These are phyloP conservation scores for Peronosclerospora sorghi DNA, from an alignment of 352 stramenopile species.

Conservation along the genomic window DNA sequence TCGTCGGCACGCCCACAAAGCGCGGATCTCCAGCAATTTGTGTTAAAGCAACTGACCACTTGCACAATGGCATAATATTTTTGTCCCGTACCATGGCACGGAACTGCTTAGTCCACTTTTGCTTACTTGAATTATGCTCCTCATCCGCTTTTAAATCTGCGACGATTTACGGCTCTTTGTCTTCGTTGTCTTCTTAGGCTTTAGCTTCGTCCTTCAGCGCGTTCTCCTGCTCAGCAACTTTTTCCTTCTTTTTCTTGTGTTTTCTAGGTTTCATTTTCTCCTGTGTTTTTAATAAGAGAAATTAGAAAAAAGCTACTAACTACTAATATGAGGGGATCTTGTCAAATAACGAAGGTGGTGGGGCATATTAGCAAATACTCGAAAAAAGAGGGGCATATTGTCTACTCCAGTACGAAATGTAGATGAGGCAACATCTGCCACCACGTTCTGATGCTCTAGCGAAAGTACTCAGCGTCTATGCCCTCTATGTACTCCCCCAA, in stretches of 20 bases:
- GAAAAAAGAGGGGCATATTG: too few relatives aligned
- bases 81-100: slow-evolving; percentile 67
- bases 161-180: slow-evolving; percentile 16
- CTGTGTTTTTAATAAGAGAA: too few relatives aligned
- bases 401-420: too few relatives aligned
- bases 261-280: slow-evolving; percentile 19
- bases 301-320: too few relatives aligned
- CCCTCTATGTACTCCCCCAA: too few relatives aligned
- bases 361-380: too few relatives aligned
- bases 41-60: slow-evolving; percentile 71
- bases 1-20: slow-evolving; percentile 61
- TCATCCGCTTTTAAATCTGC: slow-evolving; percentile 26
- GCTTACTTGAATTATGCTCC: slow-evolving; percentile 25
- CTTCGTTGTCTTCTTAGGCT: slow-evolving; percentile 12
- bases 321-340: too few relatives aligned
- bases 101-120: slow-evolving; percentile 48
- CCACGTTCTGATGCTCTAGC: too few relatives aligned
- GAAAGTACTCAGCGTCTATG: too few relatives aligned
- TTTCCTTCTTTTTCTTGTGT: slow-evolving; percentile 12
- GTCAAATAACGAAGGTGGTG: too few relatives aligned
- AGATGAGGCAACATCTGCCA: too few relatives aligned
- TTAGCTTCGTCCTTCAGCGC: neutral
- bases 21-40: slow-evolving; percentile 60
- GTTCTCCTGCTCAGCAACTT: slow-evolving; percentile 5
- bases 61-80: slow-evolving; percentile 76